Percentiles rank a stretch among this genome's conserved stretches.
Evolutionary conservation across 352 stramenopile genomes (phyloP).

Genomic region (Aphanomyces invadans): DNA sequence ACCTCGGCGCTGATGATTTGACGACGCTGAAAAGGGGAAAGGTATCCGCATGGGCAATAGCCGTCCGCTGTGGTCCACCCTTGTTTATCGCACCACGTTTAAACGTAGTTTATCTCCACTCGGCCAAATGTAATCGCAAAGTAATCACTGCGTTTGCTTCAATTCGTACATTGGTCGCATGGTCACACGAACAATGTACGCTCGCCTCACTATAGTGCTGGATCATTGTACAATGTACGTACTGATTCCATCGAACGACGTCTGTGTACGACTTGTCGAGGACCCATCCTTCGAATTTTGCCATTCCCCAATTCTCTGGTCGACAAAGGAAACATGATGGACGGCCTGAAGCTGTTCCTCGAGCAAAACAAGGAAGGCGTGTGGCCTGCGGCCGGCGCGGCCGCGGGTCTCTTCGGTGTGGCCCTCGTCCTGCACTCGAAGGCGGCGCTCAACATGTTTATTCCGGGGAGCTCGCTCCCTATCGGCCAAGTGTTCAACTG

Average conservation of each 20-base stretch:
- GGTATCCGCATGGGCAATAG: too few relatives aligned
- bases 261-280: neutral
- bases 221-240: neutral
- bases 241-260: neutral
- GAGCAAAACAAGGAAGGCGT: conserved; percentile 25
- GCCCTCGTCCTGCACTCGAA: conserved; percentile 18
- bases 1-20: too few relatives aligned
- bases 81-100: neutral
- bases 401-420: neutral
- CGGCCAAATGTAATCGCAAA: neutral
- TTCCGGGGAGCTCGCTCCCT: neutral
- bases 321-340: neutral
- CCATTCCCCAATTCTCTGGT: conserved; percentile 15
- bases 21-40: too few relatives aligned
- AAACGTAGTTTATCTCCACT: conserved; percentile 10
- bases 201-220: too few relatives aligned
- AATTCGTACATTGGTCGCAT: neutral
- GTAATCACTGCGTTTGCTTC: conserved; percentile 17
- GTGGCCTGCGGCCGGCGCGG: conserved; percentile 6
- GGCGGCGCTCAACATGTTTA: conserved; percentile 14
- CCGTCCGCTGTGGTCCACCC: too few relatives aligned
- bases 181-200: neutral
- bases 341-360: conserved; percentile 21
- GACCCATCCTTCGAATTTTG: neutral
- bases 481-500: conserved; percentile 21